Evolutionary conservation across 1,284 basidiomycete species (phyloP), one percentile per base, ranked within the genome.

Genomic region (Takashimella koratensis): DNA sequence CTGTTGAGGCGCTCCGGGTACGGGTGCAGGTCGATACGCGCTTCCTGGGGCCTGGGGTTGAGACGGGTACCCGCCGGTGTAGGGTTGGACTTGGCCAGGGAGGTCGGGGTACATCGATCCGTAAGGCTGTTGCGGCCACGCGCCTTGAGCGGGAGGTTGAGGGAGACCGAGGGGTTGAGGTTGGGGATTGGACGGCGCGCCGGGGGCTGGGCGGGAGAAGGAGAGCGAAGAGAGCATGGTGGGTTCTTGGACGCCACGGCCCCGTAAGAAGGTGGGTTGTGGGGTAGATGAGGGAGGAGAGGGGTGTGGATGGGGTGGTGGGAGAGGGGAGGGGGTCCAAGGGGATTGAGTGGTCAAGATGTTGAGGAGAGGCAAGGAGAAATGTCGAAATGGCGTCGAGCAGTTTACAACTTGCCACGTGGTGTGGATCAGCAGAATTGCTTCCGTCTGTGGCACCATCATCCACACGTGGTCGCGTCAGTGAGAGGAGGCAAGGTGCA

Each of bases 121-220:
- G 23, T n/a, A 49, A 5, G 54, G 41, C 27, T 58, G 57, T 25
- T 51, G 42, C 16, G 16, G 47, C 46, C 13, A 16, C 27, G 2
- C 12, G 22, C 45, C 45, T 27, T 46, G 45, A 22, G 22, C n/a
- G n/a, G 42, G 45, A 39, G 6, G 19, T 36, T 40, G 27, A 21
- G 20, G 24, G 20, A 22, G 45, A 22, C 10, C 16, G 16, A 12
- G 13, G 22, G 22, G n/a, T 27, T 47, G 45, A 5, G 4, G 46
- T 30, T 25, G 26, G 8, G 26, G 22, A 13, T 3, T 39, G 43
- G 47, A 51, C 49, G 46, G 46, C 23, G 13, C 39, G 27, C 30
- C 39, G 19, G 23, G 20, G 10, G 56, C 53, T n/a, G 54, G 40
- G 25, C 56, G 52, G 10, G 56, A 58, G 22, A 58, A 52, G 42